Conservation (phyloP, 1,284 basidiomycete genomes). For the Moesziomyces globuligerus region DNA sequence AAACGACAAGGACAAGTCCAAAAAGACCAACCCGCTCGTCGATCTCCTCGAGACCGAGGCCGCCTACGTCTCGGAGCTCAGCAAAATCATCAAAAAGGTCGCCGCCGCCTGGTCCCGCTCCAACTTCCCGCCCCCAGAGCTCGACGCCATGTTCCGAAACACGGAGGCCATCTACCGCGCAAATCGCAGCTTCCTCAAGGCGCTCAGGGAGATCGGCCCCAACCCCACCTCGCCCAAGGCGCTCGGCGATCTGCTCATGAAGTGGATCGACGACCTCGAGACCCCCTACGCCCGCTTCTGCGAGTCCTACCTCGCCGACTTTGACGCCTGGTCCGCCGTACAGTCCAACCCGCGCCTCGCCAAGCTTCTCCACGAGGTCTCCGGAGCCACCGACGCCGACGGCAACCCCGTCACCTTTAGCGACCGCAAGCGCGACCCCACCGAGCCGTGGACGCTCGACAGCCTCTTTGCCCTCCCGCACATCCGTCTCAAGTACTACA, state of each 20-base stretch:
- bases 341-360: conserved; percentile 78
- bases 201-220: conserved; percentile 91
- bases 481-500: conserved; percentile 87
- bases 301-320: conserved; percentile 78
- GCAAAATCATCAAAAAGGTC: conserved; percentile 93
- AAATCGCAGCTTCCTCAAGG: conserved; percentile 78
- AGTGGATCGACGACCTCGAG: conserved; percentile 82
- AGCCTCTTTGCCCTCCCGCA: conserved; percentile 86
- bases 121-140: conserved; percentile 89
- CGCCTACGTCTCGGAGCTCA: conserved; percentile 88
- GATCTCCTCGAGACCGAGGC: conserved; percentile 96
- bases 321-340: conserved; percentile 84
- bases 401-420: conserved; percentile 48
- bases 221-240: conserved; percentile 94
- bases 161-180: conserved; percentile 91
- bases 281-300: conserved; percentile 85
- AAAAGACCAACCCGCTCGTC: conserved; percentile 77
- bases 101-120: conserved; percentile 94
- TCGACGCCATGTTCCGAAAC: conserved; percentile 93
- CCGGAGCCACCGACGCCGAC: conserved; percentile 66
- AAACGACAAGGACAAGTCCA: conserved; percentile 38
- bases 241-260: conserved; percentile 93
- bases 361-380: conserved; percentile 78
- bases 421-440: conserved; percentile 48
- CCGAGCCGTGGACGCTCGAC: conserved; percentile 81